A percentile compares a stretch with the other conserved stretches of the same genome.
Conservation (phyloP, 129 eudicot species). For the Flaveria linearis region DNA sequence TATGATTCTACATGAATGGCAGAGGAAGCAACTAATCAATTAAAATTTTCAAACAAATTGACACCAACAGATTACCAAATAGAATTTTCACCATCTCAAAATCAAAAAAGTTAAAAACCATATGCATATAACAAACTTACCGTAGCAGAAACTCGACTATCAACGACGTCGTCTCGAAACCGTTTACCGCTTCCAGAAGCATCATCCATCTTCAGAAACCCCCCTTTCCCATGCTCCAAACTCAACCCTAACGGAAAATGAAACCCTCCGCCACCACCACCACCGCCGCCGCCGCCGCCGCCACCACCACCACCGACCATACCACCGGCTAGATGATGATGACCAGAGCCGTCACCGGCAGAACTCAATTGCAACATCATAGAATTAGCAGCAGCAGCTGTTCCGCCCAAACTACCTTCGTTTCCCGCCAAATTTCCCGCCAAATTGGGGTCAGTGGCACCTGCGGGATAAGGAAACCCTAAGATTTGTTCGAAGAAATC, state of each 20-base stretch:
- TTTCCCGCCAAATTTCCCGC: conserved; percentile 72
- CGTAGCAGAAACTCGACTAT: conserved; percentile 51
- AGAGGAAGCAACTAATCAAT: conserved; percentile 27
- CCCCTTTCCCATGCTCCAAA: conserved; percentile 81
- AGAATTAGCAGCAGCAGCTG: conserved; percentile 36
- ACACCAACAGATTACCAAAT: conserved; percentile 17
- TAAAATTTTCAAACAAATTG: conserved; percentile 9
- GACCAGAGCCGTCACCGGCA: conserved; percentile 54
- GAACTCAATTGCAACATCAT: conserved; percentile 92
- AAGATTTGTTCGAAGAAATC: conserved; percentile 91
- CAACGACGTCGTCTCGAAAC: conserved; percentile 75
- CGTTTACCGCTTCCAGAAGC: conserved; percentile 66
- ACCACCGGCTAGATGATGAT: conserved; percentile 41
- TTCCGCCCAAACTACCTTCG: conserved; percentile 35
- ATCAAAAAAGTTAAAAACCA: neutral
- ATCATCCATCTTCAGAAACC: conserved; percentile 69
- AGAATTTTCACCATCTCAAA: no score
- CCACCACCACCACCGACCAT: conserved; percentile 33
- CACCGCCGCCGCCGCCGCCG: conserved; percentile 28
- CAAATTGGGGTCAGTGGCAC: conserved; percentile 50
- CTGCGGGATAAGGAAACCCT: conserved; percentile 58
- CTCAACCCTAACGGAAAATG: conserved; percentile 87
- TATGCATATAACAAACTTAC: conserved; percentile 7
- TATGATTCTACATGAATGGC: conserved; percentile 32
- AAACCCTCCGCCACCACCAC: conserved; percentile 60